A percentile compares a stretch with the other conserved stretches of the same genome.
phyloP scores from a whole-genome alignment of 2,329 filamentous ascomycete genomes.

The Apiospora sp. region DNA sequence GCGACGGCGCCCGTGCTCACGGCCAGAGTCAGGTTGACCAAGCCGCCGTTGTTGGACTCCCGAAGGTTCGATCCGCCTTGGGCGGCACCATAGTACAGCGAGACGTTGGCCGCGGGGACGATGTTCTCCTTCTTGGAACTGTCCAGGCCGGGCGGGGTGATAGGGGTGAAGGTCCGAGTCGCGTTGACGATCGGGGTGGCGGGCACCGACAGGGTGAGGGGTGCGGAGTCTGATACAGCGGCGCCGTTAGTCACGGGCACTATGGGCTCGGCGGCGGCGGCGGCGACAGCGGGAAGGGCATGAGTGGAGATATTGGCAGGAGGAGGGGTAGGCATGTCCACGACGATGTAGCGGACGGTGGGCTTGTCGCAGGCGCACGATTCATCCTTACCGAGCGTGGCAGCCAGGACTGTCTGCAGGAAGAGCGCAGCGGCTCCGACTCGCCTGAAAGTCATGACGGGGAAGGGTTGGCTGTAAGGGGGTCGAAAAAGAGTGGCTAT shows the following conservation, averaged over 20 bases:
- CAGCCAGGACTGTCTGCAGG: neutral
- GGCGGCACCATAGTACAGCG: constrained; percentile 31
- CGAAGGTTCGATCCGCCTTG: neutral
- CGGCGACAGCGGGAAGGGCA: neutral
- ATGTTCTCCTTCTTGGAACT: constrained; percentile 31
- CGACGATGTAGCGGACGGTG: constrained; percentile 12
- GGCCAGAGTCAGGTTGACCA: constrained; percentile 35
- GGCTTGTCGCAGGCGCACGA: constrained; percentile 23
- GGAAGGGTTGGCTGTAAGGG: too few species aligned
- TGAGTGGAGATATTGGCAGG: neutral
- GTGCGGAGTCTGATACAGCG: neutral
- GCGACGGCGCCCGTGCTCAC: constrained; percentile 42
- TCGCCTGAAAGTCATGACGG: constrained; percentile 9
- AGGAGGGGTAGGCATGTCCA: constrained; percentile 1
- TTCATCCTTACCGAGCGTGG: neutral
- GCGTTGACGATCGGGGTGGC: constrained; percentile 3
- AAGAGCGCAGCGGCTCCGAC: constrained; percentile 19
- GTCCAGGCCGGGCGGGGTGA: constrained; percentile 30
- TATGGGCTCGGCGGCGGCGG: neutral
- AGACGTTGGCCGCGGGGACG: constrained; percentile 31
- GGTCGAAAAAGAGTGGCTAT: neutral
- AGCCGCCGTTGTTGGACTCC: neutral
- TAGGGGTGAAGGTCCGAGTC: neutral
- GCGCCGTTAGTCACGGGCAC: neutral
- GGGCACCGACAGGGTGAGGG: neutral